Conservation (phyloP, 179 eudicot species). For the Beta macrorhiza region DNA sequence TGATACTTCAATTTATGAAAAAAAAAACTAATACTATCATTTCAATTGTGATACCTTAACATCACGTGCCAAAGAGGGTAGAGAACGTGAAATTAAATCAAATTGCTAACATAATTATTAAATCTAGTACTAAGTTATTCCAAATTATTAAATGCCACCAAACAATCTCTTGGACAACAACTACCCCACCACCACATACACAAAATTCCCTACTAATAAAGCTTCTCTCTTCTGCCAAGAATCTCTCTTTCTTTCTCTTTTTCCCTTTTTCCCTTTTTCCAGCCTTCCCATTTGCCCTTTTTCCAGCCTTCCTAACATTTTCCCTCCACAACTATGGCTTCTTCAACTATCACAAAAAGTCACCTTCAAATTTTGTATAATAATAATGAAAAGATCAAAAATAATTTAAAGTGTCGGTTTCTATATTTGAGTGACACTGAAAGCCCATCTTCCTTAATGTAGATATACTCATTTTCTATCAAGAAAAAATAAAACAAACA, state of each 20-base stretch:
- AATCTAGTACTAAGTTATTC: background rate
- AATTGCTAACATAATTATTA: background rate
- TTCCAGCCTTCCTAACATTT: background rate
- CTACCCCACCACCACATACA: slow-evolving; percentile 18
- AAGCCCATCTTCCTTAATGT: slow-evolving; percentile 17
- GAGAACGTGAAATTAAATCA: background rate
- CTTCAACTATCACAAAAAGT: slow-evolving; percentile 5
- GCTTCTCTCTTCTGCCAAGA: slow-evolving; percentile 26
- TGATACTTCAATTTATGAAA: no score
- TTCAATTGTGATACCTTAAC: no score
- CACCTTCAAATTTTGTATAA: background rate
- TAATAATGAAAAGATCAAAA: background rate
- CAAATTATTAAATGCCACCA: background rate
- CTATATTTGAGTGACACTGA: slow-evolving; percentile 14
- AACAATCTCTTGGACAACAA: background rate
- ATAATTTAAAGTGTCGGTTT: slow-evolving; percentile 16
- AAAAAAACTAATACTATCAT: no score
- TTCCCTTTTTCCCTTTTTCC: slow-evolving; percentile 8
- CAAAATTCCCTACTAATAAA: background rate
- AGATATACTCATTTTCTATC: slow-evolving; percentile 11
- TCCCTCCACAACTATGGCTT: slow-evolving; percentile 29
- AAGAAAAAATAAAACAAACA: background rate
- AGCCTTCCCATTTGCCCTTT: background rate
- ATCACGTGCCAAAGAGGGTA: background rate
- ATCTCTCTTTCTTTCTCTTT: slow-evolving; percentile 22